Conservation (phyloP, 1,139 yeast genomes). For the Casaregolazyma suthepensis region DNA sequence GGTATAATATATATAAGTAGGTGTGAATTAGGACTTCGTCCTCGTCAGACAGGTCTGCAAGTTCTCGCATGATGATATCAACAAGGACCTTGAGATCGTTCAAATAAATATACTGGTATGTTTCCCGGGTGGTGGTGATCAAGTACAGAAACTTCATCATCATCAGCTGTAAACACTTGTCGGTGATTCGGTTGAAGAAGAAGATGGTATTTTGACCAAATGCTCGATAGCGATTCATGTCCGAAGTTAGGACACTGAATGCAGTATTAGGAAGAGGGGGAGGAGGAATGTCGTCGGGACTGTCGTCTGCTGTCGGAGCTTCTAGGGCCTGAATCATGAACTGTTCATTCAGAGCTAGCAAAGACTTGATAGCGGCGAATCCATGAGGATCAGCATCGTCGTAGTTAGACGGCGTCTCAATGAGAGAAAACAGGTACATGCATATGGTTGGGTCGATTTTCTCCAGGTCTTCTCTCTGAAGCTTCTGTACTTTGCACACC, state of each 20-base stretch:
- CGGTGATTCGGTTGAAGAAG: slow-evolving; percentile 72
- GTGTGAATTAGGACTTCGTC: slow-evolving; percentile 65
- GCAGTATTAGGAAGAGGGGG: slow-evolving; percentile 26
- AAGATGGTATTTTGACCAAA: slow-evolving; percentile 52
- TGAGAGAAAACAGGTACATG: slow-evolving; percentile 44
- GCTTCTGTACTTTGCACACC: slow-evolving; percentile 44
- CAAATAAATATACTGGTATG: slow-evolving; percentile 65
- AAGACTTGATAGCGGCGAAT: slow-evolving; percentile 64
- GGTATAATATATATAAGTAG: slow-evolving; percentile 68
- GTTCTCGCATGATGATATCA: slow-evolving; percentile 79
- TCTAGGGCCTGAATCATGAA: slow-evolving; percentile 57
- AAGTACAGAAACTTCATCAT: slow-evolving; percentile 72
- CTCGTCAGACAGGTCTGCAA: slow-evolving; percentile 57
- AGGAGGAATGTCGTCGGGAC: neutral
- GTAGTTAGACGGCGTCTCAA: slow-evolving; percentile 46
- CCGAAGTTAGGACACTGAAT: slow-evolving; percentile 23
- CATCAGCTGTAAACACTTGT: slow-evolving; percentile 66
- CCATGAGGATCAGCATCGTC: slow-evolving; percentile 53
- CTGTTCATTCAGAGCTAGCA: slow-evolving; percentile 76
- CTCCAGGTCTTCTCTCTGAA: slow-evolving; percentile 40
- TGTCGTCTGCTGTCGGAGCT: slow-evolving; percentile 24
- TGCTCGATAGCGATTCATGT: slow-evolving; percentile 35
- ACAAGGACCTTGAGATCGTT: slow-evolving; percentile 82
- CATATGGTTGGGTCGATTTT: slow-evolving; percentile 50
- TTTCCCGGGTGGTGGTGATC: slow-evolving; percentile 60